Evolutionary conservation across 371 early-diverging fungal genomes (phyloP), one percentile per base, ranked within the genome.

Genomic region (Mortierella sp.): DNA sequence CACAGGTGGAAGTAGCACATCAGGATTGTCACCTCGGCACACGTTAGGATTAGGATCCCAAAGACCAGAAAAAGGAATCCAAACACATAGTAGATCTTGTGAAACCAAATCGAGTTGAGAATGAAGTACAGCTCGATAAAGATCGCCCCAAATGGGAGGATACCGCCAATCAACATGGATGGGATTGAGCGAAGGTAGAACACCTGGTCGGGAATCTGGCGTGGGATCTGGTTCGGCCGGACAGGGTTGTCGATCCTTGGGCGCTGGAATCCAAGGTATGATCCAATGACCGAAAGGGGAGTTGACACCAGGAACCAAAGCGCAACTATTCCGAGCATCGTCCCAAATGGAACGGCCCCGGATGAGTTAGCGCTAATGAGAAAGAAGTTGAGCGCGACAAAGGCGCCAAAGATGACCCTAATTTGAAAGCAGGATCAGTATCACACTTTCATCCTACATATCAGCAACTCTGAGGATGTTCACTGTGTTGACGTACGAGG

Each of bases 191-290:
- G 84, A 24, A 96, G 82, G 71, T 93, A 94, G 64, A 86, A 85
- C 16, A 90, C 85, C 80, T 94, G 91, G 31, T 92, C 91, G 5
- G 96, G 96, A 56, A 96, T 91, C 80, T 95, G 96, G 22, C 96
- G 87, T n/a, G 96, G 96, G 57, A 95, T 96, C 82, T 95, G 95
- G 82, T 95, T 95, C 12, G 95, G 93, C 12, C 89, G 87, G 29
- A 94, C 93, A 1, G 96, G 97, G 61, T 92, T 86, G 51, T 95
- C 94, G 60, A 96, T 86, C 46, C 84, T 83, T 41, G 93, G 90
- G 56, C 91, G 88, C 60, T 90, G 91, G 84, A 96, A 94, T 41
- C 98, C 98, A 79, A 94, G 88, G 80, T 95, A 96, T 13, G 96
- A 93, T 14, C 98, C 98, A 41, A 93, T 81, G 16, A 96, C 86